Evolutionary conservation across 441 rosid genomes (phyloP).

Genomic region (Arabidopsis lyrata): DNA sequence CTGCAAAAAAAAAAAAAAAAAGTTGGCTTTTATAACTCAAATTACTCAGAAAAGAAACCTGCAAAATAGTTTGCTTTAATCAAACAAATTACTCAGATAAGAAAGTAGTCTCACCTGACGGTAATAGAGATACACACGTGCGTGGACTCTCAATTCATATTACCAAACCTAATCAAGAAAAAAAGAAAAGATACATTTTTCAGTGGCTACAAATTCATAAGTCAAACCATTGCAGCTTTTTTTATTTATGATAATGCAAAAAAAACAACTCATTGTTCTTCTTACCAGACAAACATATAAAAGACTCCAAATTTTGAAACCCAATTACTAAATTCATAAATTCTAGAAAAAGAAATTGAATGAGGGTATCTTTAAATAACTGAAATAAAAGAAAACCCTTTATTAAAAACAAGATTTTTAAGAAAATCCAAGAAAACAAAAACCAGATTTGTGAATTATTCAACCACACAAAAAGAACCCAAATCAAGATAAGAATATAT

Average conservation of each 20-base stretch:
- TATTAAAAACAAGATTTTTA: neutral
- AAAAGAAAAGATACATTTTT: neutral
- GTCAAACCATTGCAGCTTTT: constrained; percentile 28
- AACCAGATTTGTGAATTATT: constrained; percentile 12
- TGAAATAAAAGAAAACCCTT: neutral
- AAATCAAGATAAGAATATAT: constrained; percentile 1
- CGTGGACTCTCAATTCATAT: constrained; percentile 19
- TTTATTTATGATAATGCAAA: constrained; percentile 8
- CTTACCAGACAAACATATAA: neutral
- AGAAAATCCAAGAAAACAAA: neutral
- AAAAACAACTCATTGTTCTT: neutral
- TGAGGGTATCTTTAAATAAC: neutral
- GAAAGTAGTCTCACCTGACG: constrained; percentile 16
- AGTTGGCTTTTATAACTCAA: constrained; percentile 26
- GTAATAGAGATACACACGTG: constrained; percentile 29
- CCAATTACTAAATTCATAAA: neutral
- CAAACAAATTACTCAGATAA: constrained; percentile 36
- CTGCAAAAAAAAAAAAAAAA: constrained; percentile 54
- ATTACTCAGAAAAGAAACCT: constrained; percentile 37
- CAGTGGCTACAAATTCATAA: constrained; percentile 23
- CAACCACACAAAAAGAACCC: neutral
- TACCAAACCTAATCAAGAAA: constrained; percentile 12
- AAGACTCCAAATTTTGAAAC: constrained; percentile 1
- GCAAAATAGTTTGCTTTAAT: constrained; percentile 18
- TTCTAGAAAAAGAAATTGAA: neutral